These are phyloP conservation scores for Russula sp. DNA, from an alignment of 768 basidiomycete genomes.

Conservation along the genomic window DNA sequence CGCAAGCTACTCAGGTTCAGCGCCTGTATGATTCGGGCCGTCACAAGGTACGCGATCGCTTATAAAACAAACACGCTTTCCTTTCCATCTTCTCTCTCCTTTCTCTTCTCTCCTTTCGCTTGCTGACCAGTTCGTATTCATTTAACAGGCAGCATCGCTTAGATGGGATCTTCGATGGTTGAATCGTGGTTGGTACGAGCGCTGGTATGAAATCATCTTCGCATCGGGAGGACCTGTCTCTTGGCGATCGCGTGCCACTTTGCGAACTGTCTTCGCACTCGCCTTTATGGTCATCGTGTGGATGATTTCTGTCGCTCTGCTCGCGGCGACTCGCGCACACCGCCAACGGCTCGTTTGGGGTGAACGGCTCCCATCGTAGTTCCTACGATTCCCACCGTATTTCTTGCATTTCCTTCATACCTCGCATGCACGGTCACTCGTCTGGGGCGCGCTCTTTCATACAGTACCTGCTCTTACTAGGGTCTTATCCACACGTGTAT, in stretches of 20 bases:
- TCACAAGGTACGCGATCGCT: constrained; percentile 41
- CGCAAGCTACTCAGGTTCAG: constrained; percentile 54
- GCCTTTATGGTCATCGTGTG: constrained; percentile 55
- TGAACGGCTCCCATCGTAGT: constrained; percentile 64
- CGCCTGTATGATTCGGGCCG: constrained; percentile 66
- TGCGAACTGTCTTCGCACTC: constrained; percentile 35
- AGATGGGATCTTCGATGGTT: constrained; percentile 65
- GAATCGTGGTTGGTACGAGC: constrained; percentile 70
- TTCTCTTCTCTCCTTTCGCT: background rate
- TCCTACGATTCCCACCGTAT: too few relatives aligned
- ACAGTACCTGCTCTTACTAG: background rate
- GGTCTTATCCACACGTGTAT: constrained; percentile 8
- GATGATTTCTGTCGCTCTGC: constrained; percentile 49
- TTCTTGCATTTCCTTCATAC: background rate
- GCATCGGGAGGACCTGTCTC: constrained; percentile 66
- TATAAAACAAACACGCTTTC: background rate
- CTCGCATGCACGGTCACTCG: background rate
- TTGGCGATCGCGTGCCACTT: constrained; percentile 55
- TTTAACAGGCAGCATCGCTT: constrained; percentile 51
- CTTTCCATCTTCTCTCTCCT: background rate
- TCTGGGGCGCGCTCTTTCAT: background rate
- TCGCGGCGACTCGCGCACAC: constrained; percentile 67
- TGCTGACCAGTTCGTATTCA: background rate
- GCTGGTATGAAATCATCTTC: constrained; percentile 69
- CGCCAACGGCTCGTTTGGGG: constrained; percentile 74